A percentile compares a stretch with the other conserved stretches of the same genome.
Evolutionary conservation across 306 rosid species (phyloP).

Genomic region (Albizia julibrissin): DNA sequence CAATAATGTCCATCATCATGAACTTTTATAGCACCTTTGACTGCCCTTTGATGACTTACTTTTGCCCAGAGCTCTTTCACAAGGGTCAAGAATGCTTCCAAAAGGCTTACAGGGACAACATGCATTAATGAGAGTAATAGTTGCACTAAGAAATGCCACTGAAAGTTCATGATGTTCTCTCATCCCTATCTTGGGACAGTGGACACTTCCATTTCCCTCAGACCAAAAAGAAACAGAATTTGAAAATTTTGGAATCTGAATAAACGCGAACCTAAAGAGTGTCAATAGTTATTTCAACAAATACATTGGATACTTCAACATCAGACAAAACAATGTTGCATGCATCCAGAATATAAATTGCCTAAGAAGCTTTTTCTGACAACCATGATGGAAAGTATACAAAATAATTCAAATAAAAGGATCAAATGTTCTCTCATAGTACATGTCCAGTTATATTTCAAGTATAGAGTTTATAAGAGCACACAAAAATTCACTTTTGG

Average conservation of each 20-base stretch:
- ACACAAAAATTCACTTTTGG: neutral
- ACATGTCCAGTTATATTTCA: neutral
- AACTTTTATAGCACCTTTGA: constrained; percentile 28
- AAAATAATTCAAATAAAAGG: neutral
- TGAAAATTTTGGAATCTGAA: constrained; percentile 60
- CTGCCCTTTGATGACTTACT: constrained; percentile 42
- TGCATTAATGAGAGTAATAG: constrained; percentile 54
- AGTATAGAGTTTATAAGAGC: neutral
- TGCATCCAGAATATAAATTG: neutral
- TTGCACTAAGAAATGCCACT: constrained; percentile 51
- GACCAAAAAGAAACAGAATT: constrained; percentile 48
- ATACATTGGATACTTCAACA: constrained; percentile 3
- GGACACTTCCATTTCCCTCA: constrained; percentile 35
- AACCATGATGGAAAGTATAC: neutral
- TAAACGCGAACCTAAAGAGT: constrained; percentile 58
- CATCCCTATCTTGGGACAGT: constrained; percentile 49
- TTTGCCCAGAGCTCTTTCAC: constrained; percentile 54
- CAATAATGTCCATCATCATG: constrained; percentile 35
- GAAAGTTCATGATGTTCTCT: constrained; percentile 62
- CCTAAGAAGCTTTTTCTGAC: neutral
- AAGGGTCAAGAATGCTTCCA: constrained; percentile 36
- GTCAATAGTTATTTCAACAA: constrained; percentile 39
- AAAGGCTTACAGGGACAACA: constrained; percentile 50
- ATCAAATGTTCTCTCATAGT: neutral
- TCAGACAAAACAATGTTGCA: neutral